phyloP scores from a whole-genome alignment of 2,329 filamentous ascomycete genomes.

The Calonectria henricotiae region DNA sequence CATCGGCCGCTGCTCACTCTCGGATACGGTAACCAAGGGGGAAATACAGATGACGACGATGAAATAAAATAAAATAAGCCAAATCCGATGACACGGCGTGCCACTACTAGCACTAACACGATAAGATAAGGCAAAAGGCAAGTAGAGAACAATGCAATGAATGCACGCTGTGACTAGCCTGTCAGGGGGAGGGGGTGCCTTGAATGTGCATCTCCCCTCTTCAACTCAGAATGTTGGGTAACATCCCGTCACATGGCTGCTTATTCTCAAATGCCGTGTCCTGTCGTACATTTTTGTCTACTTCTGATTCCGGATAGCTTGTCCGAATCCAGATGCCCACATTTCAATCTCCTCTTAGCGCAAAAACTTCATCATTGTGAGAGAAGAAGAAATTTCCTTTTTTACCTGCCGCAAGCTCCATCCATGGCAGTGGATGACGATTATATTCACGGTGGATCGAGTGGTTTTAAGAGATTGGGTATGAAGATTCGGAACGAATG shows the following conservation, averaged over 20 bases:
- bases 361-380: not conserved
- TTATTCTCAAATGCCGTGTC: not conserved
- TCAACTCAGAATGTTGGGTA: not conserved
- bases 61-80: conserved; percentile 12
- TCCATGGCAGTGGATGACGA: not conserved
- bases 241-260: conserved; percentile 18
- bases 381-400: not conserved
- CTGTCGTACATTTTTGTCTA: not conserved
- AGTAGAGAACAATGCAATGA: no score
- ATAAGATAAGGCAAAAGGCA: not conserved
- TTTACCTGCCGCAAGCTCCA: no score
- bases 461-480: not conserved
- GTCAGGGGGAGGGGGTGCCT: not conserved
- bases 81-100: conserved; percentile 13
- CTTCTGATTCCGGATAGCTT: conserved; percentile 2
- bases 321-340: conserved; percentile 1
- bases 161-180: not conserved
- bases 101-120: conserved; percentile 5
- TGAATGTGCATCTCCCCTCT: not conserved
- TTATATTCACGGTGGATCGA: not conserved
- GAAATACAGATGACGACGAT: no score
- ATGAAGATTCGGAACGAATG: not conserved
- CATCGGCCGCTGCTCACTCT: not conserved
- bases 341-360: not conserved
- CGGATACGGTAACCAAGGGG: not conserved